These are phyloP conservation scores for Suillus lakei DNA, from an alignment of 768 basidiomycete species.

Conservation along the genomic window DNA sequence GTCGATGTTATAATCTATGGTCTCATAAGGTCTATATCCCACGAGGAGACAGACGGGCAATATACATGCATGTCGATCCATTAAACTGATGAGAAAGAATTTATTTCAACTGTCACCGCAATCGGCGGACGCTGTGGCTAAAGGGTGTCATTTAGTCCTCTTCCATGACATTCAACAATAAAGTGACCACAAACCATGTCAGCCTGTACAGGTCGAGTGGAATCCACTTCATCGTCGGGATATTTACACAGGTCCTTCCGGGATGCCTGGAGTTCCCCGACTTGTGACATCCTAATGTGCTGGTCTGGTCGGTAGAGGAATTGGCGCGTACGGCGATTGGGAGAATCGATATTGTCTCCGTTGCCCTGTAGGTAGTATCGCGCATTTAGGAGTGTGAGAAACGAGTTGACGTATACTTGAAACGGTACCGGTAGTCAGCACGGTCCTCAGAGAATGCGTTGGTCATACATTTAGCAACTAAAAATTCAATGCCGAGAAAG, in stretches of 20 bases:
- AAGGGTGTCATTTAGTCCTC: neutral
- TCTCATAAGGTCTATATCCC: neutral
- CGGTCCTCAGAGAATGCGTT: neutral
- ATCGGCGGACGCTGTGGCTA: neutral
- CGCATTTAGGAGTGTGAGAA: neutral
- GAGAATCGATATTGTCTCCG: neutral
- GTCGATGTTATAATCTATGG: neutral
- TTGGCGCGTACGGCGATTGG: too few relatives aligned
- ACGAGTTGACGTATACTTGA: constrained; percentile 7
- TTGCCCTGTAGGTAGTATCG: neutral
- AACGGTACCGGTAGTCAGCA: neutral
- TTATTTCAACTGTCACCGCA: neutral
- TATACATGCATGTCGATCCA: neutral
- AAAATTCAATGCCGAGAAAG: constrained; percentile 5
- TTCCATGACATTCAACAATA: neutral
- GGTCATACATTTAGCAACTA: constrained; percentile 4
- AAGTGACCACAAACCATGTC: neutral
- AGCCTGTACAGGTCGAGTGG: neutral
- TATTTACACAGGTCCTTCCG: neutral
- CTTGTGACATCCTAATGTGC: neutral
- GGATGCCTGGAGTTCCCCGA: neutral
- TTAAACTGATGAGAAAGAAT: neutral
- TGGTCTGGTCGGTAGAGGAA: neutral
- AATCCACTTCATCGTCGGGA: neutral
- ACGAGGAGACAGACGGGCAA: neutral